These are phyloP conservation scores for Sistotremastrum suecicum DNA, from an alignment of 768 basidiomycete species.

Conservation along the genomic window DNA sequence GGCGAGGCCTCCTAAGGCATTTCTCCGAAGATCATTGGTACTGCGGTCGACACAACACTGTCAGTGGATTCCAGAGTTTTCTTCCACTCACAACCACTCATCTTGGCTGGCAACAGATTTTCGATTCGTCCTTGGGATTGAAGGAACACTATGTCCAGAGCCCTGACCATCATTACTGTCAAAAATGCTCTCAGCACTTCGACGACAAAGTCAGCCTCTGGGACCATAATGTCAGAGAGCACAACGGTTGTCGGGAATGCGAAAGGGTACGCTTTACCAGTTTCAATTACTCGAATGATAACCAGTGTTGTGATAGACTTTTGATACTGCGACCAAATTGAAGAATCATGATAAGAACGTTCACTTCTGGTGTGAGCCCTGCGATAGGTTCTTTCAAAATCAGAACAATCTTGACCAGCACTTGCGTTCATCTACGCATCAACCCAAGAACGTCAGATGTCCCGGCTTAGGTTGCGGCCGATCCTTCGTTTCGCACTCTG, in stretches of 20 bases:
- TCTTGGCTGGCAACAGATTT: too few relatives aligned
- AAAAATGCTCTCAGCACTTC: constrained; percentile 33
- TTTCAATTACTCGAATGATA: neutral
- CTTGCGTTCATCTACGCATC: constrained; percentile 38
- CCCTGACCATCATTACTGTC: constrained; percentile 36
- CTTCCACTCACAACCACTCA: too few relatives aligned
- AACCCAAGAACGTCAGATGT: constrained; percentile 24
- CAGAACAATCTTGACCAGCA: constrained; percentile 31
- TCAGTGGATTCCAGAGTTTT: too few relatives aligned
- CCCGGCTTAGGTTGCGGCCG: constrained; percentile 28
- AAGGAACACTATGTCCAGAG: constrained; percentile 41
- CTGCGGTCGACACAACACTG: too few relatives aligned
- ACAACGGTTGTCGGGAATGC: constrained; percentile 31
- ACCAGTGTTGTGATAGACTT: neutral
- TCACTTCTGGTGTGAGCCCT: constrained; percentile 31
- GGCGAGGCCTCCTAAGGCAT: constrained; percentile 25
- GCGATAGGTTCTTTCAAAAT: constrained; percentile 29
- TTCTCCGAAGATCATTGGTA: constrained; percentile 20
- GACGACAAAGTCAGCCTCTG: constrained; percentile 17
- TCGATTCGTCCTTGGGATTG: constrained; percentile 11
- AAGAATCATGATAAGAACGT: neutral
- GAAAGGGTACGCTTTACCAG: constrained; percentile 20
- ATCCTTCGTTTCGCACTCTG: constrained; percentile 37
- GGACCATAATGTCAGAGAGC: constrained; percentile 25
- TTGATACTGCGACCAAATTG: neutral